Evolutionary conservation across 441 rosid genomes (phyloP).

Genomic region (Eutrema salsugineum): DNA sequence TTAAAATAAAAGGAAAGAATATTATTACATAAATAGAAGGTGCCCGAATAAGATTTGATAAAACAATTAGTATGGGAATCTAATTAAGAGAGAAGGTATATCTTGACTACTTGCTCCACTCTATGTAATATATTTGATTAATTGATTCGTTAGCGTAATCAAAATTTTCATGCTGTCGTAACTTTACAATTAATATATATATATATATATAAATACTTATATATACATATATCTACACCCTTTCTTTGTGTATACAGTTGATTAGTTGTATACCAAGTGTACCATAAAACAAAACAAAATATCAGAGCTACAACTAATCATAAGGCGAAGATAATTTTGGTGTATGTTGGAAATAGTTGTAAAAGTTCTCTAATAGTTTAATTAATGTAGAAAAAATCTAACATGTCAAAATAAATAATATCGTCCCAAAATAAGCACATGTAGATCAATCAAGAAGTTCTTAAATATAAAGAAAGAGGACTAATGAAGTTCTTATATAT

Average conservation of each 20-base stretch:
- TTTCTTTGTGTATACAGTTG: background rate
- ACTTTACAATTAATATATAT: background rate
- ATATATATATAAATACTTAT: background rate
- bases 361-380: background rate
- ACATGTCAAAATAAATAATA: background rate
- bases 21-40: conserved; percentile 15
- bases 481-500: background rate
- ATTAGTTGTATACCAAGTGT: background rate
- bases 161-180: background rate
- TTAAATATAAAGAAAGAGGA: background rate
- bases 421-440: background rate
- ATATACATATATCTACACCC: background rate
- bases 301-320: background rate
- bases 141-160: conserved; percentile 19
- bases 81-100: background rate
- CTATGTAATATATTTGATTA: background rate
- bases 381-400: background rate
- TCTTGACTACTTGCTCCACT: conserved; percentile 5
- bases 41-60: conserved; percentile 11
- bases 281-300: background rate
- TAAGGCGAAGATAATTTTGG: background rate
- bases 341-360: background rate
- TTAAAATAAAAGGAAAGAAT: too few relatives aligned
- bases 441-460: background rate
- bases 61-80: conserved; percentile 4